phyloP scores from a whole-genome alignment of 345 rosid species.

The Diplotaxis tenuifolia region DNA sequence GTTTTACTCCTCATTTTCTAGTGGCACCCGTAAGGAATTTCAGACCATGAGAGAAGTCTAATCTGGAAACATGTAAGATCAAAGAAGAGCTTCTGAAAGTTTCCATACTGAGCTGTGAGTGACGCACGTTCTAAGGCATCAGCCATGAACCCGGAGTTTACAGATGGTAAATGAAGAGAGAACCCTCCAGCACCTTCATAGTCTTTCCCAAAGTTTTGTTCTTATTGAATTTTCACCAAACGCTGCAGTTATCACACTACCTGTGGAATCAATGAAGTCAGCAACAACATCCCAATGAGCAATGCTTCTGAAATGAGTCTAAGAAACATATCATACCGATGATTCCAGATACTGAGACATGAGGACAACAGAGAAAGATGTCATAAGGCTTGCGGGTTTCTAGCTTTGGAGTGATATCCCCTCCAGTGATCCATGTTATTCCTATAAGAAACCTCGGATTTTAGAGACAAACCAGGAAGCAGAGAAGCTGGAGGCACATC shows the following conservation, averaged over 20 bases:
- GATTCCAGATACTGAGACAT: conserved; percentile 64
- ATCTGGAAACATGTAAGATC: conserved; percentile 80
- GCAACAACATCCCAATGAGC: not conserved
- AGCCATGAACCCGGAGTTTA: conserved; percentile 60
- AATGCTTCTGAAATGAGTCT: not conserved
- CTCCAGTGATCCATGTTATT: conserved; percentile 73
- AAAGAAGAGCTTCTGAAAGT: conserved; percentile 64
- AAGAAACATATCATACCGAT: conserved; percentile 56
- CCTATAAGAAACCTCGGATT: conserved; percentile 63
- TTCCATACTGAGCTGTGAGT: conserved; percentile 83
- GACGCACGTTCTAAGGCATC: conserved; percentile 74
- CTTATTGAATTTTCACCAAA: conserved; percentile 59
- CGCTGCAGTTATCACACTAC: conserved; percentile 60
- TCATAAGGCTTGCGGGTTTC: conserved; percentile 72
- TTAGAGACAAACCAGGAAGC: conserved; percentile 65
- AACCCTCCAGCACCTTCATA: conserved; percentile 35
- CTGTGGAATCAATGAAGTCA: conserved; percentile 36
- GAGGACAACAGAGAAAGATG: conserved; percentile 73
- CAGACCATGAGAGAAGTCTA: conserved; percentile 78
- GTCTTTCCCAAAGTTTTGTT: conserved; percentile 36
- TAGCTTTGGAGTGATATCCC: conserved; percentile 58
- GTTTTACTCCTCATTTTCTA: conserved; percentile 13
- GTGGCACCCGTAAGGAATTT: conserved; percentile 62
- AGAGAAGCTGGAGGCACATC: conserved; percentile 51
- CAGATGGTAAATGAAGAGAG: conserved; percentile 44